phyloP scores from a whole-genome alignment of 2,329 filamentous ascomycete genomes.

The Colletotrichum zoysiae region DNA sequence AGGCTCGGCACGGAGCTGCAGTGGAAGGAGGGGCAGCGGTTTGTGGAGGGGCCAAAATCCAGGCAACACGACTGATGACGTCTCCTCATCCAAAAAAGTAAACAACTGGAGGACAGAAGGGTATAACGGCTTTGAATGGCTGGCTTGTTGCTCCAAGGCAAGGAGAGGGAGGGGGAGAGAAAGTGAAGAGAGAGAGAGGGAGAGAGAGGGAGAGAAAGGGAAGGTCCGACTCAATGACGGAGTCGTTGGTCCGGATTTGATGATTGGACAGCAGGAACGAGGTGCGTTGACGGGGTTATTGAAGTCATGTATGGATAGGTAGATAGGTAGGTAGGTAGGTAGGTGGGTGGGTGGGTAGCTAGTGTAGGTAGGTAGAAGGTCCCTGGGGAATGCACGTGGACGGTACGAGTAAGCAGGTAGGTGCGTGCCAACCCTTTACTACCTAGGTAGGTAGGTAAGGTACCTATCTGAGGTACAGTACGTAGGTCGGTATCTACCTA shows the following conservation, averaged over 20 bases:
- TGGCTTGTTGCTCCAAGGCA: not conserved
- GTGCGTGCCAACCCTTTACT: too few species aligned
- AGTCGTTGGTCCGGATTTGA: not conserved
- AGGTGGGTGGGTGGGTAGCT: not conserved
- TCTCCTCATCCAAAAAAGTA: slow-evolving; percentile 23
- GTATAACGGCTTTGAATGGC: not conserved
- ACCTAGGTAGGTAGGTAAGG: too few species aligned
- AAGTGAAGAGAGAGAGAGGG: not conserved
- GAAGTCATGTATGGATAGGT: not conserved
- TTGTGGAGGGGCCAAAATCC: slow-evolving; percentile 30
- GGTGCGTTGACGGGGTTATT: slow-evolving; percentile 6
- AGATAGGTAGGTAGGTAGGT: not conserved
- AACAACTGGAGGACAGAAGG: slow-evolving; percentile 7
- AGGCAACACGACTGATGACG: slow-evolving; percentile 37
- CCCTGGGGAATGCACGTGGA: not conserved
- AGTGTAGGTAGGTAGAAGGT: not conserved
- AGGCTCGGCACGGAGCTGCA: slow-evolving; percentile 28
- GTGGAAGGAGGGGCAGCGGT: slow-evolving; percentile 28
- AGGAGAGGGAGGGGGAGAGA: not conserved
- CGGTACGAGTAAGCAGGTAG: not conserved
- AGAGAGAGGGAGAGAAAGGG: not conserved
- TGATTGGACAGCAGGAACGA: slow-evolving; percentile 9
- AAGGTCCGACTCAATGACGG: not conserved
- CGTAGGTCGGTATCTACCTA: too few species aligned
- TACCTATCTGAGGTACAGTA: too few species aligned